phyloP scores from a whole-genome alignment of 345 rosid genomes.

The Eucalyptus albens region DNA sequence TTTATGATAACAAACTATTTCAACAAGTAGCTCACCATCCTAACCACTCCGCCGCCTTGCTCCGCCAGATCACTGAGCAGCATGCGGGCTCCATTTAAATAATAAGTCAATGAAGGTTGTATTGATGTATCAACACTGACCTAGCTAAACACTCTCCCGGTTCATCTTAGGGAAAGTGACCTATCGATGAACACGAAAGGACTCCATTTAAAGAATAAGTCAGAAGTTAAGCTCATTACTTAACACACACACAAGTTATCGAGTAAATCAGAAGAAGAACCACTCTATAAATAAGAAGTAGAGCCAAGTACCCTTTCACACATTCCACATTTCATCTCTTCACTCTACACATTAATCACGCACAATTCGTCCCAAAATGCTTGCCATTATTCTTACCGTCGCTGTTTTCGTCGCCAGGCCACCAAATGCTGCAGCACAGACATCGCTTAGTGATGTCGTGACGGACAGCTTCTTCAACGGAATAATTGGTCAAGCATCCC shows the following conservation, averaged over 20 bases:
- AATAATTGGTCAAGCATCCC: slow-evolving; percentile 30
- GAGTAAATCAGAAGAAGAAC: neutral
- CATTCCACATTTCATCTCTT: neutral
- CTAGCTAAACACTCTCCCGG: neutral
- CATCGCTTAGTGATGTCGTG: neutral
- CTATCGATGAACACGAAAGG: neutral
- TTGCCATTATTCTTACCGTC: neutral
- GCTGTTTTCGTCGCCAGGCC: neutral
- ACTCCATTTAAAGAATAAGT: neutral
- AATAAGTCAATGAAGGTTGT: neutral
- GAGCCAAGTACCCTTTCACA: neutral
- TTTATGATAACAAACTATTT: too few species aligned
- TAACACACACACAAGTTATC: neutral
- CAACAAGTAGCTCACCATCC: neutral
- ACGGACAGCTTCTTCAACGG: neutral
- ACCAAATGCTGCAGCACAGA: neutral
- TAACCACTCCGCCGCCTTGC: too few species aligned
- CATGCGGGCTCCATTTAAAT: neutral
- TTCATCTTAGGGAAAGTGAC: neutral
- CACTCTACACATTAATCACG: neutral
- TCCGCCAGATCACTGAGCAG: neutral
- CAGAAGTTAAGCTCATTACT: neutral
- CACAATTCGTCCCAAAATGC: neutral
- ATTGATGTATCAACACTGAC: neutral
- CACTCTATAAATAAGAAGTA: neutral